Evolutionary conservation across 257 asterid genomes (phyloP).

Genomic region (Penstemon davidsonii): DNA sequence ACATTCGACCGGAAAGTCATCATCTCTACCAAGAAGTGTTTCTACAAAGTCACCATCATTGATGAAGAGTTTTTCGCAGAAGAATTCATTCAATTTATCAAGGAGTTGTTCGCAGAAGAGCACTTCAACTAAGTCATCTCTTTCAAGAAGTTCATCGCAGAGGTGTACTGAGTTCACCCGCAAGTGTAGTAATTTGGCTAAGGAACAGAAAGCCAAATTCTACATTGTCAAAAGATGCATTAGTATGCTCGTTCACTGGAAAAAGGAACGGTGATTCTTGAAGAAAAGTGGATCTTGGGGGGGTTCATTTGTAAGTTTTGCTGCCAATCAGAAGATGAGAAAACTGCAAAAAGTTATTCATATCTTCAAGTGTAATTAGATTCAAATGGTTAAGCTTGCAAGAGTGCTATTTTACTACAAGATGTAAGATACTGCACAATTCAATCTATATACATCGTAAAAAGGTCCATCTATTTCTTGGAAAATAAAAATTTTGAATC

Average conservation of each 20-base stretch:
- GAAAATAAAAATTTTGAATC: slow-evolving; percentile 2
- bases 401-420: slow-evolving; percentile 24
- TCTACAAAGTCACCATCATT: not conserved
- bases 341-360: slow-evolving; percentile 20
- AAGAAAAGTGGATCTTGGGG: slow-evolving; percentile 47
- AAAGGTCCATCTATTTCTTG: slow-evolving; percentile 20
- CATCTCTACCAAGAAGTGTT: slow-evolving; percentile 33
- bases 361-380: slow-evolving; percentile 30
- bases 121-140: slow-evolving; percentile 18
- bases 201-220: slow-evolving; percentile 23
- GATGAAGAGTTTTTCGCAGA: slow-evolving; percentile 36
- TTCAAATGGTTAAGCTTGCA: slow-evolving; percentile 29
- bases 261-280: slow-evolving; percentile 19
- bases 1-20: too few species aligned
- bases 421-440: slow-evolving; percentile 30
- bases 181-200: slow-evolving; percentile 17
- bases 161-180: slow-evolving; percentile 12
- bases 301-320: slow-evolving; percentile 35
- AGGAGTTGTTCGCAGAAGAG: slow-evolving; percentile 51
- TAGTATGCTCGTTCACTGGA: slow-evolving; percentile 20
- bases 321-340: slow-evolving; percentile 45
- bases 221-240: slow-evolving; percentile 25
- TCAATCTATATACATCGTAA: slow-evolving; percentile 31
- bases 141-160: slow-evolving; percentile 22
- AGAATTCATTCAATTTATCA: slow-evolving; percentile 46